Base-by-base conservation (phyloP, 768 basidiomycete species). In the Saitozyma sp. region DNA sequence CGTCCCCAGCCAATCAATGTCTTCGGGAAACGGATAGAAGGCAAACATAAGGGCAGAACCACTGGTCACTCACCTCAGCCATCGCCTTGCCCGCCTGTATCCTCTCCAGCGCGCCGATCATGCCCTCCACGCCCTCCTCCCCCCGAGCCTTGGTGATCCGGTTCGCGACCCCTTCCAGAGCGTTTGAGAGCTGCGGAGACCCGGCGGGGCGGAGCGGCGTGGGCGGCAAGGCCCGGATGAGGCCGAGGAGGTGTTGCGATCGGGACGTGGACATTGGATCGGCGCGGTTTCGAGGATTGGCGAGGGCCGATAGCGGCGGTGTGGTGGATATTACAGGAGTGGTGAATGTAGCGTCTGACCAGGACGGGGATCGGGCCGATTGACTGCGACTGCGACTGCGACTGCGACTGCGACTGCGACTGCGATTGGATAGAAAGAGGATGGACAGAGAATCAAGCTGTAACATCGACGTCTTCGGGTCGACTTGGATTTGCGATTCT, bases 191-290 rank as follows among this genome's bases (percentile, higher is more conserved):
- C 61, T 79, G 78, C 6, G 69, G 64, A 13, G 64, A 57, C 43
- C 48, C 61, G n/a, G 39, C 55, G 50, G 64, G 73, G 37, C 68
- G 64, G 20, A 77, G 55, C 9, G 78, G 75, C 14, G 74, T 72
- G 29, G 69, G 53, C 16, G 78, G 76, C 20, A 79, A 59, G n/a
- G 74, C 64, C 58, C 68, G 65, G 54, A 69, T 58, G 41, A 75
- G 59, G 41, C 69, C 61, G 59, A 70, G 56, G 14, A 79, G 64
- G 11, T 62, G 67, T n/a, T 60, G 17, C 40, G 69, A 55, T 48
- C 59, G 59, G 40, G 67, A 63, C 65, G 63, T 67, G 52, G 38
- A 43, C 46, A 55, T 20, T 8, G 54, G 13, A 38, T 29, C 20
- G 16, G 29, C 29, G 5, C 2, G 29, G 29, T 2, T 5, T 5